phyloP scores from a whole-genome alignment of 129 eudicot species.

The Tagetes patula region DNA sequence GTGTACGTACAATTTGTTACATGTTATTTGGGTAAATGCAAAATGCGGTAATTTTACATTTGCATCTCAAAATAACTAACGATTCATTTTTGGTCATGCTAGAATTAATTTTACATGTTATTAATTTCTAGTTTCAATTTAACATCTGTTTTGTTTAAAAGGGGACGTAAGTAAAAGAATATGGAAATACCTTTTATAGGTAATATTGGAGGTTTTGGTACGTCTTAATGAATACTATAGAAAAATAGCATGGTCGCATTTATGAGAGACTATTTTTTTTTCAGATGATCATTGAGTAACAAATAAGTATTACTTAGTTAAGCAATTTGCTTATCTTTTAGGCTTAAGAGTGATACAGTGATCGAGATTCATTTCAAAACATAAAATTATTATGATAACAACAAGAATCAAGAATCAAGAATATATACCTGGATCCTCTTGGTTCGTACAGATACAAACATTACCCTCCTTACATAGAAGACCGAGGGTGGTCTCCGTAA shows the following conservation, averaged over 20 bases:
- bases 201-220: constrained; percentile 15
- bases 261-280: constrained; percentile 1
- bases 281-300: not conserved
- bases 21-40: not conserved
- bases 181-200: not conserved
- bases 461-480: too few species aligned
- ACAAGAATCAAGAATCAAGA: too few species aligned
- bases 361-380: too few species aligned
- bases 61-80: constrained; percentile 20
- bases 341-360: not conserved
- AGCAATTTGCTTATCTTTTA: not conserved
- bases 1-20: constrained; percentile 10
- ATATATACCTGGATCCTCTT: too few species aligned
- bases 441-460: too few species aligned
- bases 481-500: too few species aligned
- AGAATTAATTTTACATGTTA: not conserved
- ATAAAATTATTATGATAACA: too few species aligned
- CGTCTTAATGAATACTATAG: not conserved
- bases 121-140: not conserved
- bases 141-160: not conserved
- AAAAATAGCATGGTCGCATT: constrained; percentile 8
- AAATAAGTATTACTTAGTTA: not conserved
- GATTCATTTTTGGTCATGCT: constrained; percentile 8
- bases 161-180: not conserved
- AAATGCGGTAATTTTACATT: not conserved